phyloP scores from a whole-genome alignment of 2,329 filamentous ascomycete species.

The Metarhizium robertsii region DNA sequence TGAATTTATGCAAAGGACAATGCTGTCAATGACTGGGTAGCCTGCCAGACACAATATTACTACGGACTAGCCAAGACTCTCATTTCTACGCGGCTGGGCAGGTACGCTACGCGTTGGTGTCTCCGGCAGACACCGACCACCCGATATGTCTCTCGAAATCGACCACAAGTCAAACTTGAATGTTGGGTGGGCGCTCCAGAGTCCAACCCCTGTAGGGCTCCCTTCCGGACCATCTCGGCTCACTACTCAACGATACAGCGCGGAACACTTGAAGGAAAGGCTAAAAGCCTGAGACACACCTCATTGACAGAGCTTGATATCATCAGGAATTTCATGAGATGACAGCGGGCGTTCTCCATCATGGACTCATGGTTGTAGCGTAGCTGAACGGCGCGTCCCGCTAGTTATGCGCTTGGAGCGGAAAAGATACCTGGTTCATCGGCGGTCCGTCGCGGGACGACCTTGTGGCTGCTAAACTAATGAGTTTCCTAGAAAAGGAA shows the following conservation, averaged over 20 bases:
- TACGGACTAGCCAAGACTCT: neutral
- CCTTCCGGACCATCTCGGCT: neutral
- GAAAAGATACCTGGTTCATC: neutral
- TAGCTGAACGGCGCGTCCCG: neutral
- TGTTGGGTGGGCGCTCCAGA: neutral
- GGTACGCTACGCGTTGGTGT: neutral
- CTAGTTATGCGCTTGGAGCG: neutral
- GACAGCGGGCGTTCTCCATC: neutral
- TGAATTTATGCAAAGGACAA: neutral
- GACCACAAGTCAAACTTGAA: neutral
- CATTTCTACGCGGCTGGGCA: neutral
- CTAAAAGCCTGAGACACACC: neutral
- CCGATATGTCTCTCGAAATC: neutral
- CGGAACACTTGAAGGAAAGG: neutral
- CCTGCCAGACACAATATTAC: no score
- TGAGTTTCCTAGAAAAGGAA: no score
- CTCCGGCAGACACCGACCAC: neutral
- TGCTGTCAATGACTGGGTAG: no score
- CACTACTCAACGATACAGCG: neutral
- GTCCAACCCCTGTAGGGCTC: neutral
- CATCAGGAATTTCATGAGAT: neutral
- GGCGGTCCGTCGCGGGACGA: neutral
- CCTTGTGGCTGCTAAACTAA: neutral
- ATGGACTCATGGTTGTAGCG: neutral
- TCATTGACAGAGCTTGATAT: neutral